A percentile compares a stretch with the other conserved stretches of the same genome.
phyloP scores from a whole-genome alignment of 257 asterid species.

The Lycium ferocissimum region DNA sequence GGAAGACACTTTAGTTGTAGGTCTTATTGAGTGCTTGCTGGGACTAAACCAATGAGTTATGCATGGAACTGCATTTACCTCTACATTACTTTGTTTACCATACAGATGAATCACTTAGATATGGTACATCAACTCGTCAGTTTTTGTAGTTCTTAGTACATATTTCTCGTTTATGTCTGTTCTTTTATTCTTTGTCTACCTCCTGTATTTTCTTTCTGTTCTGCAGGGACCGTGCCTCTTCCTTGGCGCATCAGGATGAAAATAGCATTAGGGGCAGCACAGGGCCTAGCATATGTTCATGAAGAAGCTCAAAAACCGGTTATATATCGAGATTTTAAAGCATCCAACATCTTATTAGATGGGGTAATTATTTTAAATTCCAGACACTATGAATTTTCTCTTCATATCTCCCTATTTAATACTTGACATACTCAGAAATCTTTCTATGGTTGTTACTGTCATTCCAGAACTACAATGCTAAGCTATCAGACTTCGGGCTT shows the following conservation, averaged over 20 bases:
- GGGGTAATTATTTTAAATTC: constrained; percentile 53
- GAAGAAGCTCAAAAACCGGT: constrained; percentile 97
- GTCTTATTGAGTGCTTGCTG: background rate
- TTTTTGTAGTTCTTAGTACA: background rate
- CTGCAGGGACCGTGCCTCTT: constrained; percentile 87
- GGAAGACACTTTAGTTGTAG: background rate
- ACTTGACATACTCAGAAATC: constrained; percentile 26
- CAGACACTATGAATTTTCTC: background rate
- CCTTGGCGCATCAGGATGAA: constrained; percentile 99
- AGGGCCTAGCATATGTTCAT: constrained; percentile 92
- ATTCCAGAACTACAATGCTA: constrained; percentile 54
- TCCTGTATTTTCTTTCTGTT: constrained; percentile 20
- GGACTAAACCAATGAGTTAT: background rate
- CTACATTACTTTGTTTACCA: background rate
- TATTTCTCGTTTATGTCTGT: background rate
- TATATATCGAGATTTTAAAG: constrained; percentile 94
- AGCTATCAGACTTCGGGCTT: background rate
- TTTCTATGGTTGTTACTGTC: constrained; percentile 23
- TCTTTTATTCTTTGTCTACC: background rate
- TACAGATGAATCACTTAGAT: background rate
- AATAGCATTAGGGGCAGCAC: constrained; percentile 95
- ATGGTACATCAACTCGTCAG: background rate
- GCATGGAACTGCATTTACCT: background rate
- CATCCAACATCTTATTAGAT: constrained; percentile 93
- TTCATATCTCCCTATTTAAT: background rate